These are phyloP conservation scores for Venturia nashicola DNA, from an alignment of 2,329 filamentous ascomycete species.

Conservation along the genomic window DNA sequence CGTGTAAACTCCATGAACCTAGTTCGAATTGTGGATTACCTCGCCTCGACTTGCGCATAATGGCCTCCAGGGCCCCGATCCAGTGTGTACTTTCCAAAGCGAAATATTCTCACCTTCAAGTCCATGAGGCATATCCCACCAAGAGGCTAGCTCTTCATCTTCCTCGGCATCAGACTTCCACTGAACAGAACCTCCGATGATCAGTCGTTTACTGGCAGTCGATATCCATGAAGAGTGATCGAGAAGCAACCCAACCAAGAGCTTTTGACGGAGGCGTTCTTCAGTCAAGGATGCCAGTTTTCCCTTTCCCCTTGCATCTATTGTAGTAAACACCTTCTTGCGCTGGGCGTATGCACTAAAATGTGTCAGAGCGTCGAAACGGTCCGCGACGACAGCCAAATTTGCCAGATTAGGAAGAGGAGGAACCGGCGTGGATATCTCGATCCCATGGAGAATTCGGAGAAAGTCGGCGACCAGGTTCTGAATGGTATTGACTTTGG, in stretches of 20 bases:
- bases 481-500: slow-evolving; percentile 46
- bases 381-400: slow-evolving; percentile 58
- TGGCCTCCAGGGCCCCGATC: not conserved
- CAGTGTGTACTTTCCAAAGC: not conserved
- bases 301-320: slow-evolving; percentile 32
- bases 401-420: slow-evolving; percentile 55
- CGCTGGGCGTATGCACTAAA: slow-evolving; percentile 43
- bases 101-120: slow-evolving; percentile 42
- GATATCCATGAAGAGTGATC: slow-evolving; percentile 50
- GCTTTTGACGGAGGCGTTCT: slow-evolving; percentile 56
- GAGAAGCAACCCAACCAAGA: slow-evolving; percentile 53
- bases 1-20: not conserved
- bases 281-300: slow-evolving; percentile 35
- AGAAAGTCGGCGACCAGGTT: slow-evolving; percentile 55
- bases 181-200: slow-evolving; percentile 50
- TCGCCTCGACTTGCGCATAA: not conserved
- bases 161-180: slow-evolving; percentile 35
- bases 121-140: slow-evolving; percentile 61
- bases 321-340: slow-evolving; percentile 28
- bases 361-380: slow-evolving; percentile 51
- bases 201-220: slow-evolving; percentile 50
- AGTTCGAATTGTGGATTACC: not conserved
- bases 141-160: slow-evolving; percentile 36
- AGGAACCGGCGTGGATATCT: slow-evolving; percentile 32
- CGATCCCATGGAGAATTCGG: slow-evolving; percentile 48